Evolutionary conservation across 2,329 filamentous ascomycete genomes (phyloP), one percentile per base, ranked within the genome.

Genomic region (Rachicladosporium sp.): DNA sequence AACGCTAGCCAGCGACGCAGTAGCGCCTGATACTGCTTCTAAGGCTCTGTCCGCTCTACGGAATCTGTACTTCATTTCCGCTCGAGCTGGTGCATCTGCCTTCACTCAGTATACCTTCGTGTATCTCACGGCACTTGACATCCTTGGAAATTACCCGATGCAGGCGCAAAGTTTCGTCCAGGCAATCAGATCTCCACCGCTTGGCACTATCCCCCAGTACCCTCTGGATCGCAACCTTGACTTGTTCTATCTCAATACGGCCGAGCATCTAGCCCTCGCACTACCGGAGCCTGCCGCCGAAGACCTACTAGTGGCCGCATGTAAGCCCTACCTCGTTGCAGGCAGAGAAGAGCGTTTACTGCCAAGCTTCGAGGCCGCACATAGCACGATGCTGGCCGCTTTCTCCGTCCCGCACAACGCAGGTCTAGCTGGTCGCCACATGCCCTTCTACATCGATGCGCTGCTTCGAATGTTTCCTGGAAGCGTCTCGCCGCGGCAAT

Each of bases 91-190:
- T 12, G 78, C 80, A 41, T 75, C 73, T 44, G 71, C 76, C 2
- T 93, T 93, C 52, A 84, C 88, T 39, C 82, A 85, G 42, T 89
- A 93, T 59, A 78, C 74, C 2, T 94, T 94, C 55, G 80, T 85
- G 19, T 86, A 87, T 51, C 70, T 93, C 13, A 78, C 83, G 1
- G 79, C 86, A 3, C 76, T 94, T 46, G 88, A 95, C 58, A 78
- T 87, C 31, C 70, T 94, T 4, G 70, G 80, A 6, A 74, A 78
- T n/a, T 81, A 84, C 50, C 73, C 80, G 0, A 64, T 68, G 8
- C 71, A 82, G 23, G 71, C 76, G 3, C 73, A 80, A 44, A 67
- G 71, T 11, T 84, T 93, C 50, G 63, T 93, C 15, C 66, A 69
- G 44, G 71, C 73, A 12, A 80, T 81, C 37, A 69, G 71, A 42